A percentile compares a stretch with the other conserved stretches of the same genome.
Conservation (phyloP, 208 protist genomes). For the Blechomonas ayalai region DNA sequence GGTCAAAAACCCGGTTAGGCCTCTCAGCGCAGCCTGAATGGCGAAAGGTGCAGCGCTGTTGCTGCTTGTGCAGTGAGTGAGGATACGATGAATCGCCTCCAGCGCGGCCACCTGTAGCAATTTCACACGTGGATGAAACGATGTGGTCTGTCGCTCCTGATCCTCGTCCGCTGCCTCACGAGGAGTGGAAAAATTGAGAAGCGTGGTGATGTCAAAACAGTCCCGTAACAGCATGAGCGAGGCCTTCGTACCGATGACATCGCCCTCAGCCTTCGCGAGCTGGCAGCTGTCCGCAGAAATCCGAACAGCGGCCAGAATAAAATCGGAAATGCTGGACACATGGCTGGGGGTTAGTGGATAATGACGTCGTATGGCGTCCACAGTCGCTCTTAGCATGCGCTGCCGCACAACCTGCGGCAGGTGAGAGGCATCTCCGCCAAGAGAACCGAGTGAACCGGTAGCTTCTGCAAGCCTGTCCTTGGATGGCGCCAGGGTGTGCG, state of each 20-base stretch:
- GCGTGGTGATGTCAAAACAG: constrained; percentile 40
- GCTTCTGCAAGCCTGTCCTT: background rate
- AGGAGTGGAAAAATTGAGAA: constrained; percentile 51
- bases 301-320: constrained; percentile 52
- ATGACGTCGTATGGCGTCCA: constrained; percentile 1
- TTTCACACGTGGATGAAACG: constrained; percentile 46
- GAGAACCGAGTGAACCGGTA: background rate
- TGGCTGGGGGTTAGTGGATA: background rate
- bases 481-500: background rate
- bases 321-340: constrained; percentile 45
- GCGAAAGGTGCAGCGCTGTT: constrained; percentile 23
- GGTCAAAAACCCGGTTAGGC: constrained; percentile 66
- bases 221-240: constrained; percentile 46
- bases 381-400: constrained; percentile 17
- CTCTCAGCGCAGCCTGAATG: constrained; percentile 41
- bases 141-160: constrained; percentile 61
- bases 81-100: constrained; percentile 39
- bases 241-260: constrained; percentile 21
- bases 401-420: constrained; percentile 31
- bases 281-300: constrained; percentile 48
- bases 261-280: constrained; percentile 22
- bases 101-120: constrained; percentile 51
- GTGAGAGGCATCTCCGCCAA: no score
- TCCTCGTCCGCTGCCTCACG: constrained; percentile 54
- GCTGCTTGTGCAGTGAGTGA: constrained; percentile 43